Conservation (phyloP, 208 protist genomes). For the Crithidia fasciculata region DNA sequence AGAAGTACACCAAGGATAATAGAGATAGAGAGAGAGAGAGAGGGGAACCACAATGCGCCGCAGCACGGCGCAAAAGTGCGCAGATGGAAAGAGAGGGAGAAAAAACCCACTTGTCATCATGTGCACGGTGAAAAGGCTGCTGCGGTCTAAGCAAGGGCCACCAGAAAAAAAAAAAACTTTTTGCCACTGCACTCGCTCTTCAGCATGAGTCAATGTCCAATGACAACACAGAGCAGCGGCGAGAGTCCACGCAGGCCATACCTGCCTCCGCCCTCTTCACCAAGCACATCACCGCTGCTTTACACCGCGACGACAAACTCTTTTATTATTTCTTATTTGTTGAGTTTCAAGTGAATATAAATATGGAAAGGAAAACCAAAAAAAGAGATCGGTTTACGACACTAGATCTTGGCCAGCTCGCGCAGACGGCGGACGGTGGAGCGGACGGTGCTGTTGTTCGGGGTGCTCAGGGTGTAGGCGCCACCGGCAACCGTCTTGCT, state of each 20-base stretch:
- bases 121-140: no score
- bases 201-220: no score
- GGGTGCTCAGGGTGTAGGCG: slow-evolving; percentile 96
- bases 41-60: neutral
- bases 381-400: slow-evolving; percentile 18
- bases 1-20: neutral
- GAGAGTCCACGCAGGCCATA: no score
- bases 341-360: neutral
- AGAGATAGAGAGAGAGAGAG: neutral
- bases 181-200: no score
- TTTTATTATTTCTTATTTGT: neutral
- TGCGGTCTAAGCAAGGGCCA: no score
- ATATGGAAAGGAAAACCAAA: slow-evolving; percentile 18
- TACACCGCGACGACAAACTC: no score
- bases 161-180: no score
- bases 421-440: slow-evolving; percentile 98
- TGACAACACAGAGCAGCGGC: no score
- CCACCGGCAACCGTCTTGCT: slow-evolving; percentile 97
- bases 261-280: no score
- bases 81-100: no score
- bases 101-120: no score
- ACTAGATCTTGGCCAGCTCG: slow-evolving; percentile 79
- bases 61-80: neutral
- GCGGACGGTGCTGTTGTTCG: slow-evolving; percentile 97
- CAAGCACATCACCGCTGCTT: no score